Base-by-base conservation (phyloP, 179 eudicot genomes). In the Silene coronaria region DNA sequence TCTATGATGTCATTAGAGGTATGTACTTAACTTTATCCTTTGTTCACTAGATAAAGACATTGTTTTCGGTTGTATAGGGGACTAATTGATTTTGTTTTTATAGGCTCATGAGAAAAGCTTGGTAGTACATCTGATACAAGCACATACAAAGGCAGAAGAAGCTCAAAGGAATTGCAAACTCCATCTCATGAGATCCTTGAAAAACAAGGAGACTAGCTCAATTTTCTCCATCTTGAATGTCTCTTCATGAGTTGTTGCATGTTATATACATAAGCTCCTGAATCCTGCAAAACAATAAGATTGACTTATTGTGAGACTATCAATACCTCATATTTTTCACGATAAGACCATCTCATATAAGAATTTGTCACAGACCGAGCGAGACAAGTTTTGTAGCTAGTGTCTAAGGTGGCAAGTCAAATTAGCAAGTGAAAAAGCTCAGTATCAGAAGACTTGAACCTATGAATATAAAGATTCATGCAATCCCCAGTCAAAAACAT, bases 71-170 rank as follows among this genome's bases (percentile, higher is more conserved):
- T n/a, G n/a, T n/a, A n/a, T n/a, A n/a, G n/a, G n/a, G n/a, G n/a
- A n/a, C n/a, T n/a, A n/a, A n/a, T n/a, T n/a, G n/a, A n/a, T n/a
- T 6, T 22, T 58, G 32, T 67, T 4, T 4, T 23, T 75, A 53
- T 83, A 88, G 91, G 87, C 83, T 11, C 73, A 75, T 62, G 88
- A 88, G 79, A 81, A 77, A 71, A 86, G 88, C 77, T 82, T 88
- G 81, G 79, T 84, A 79, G 80, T 73, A 48, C 84, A 85, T 73
- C 45, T 80, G 4, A 24, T 86, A 24, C 91, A 88, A 78, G 80
- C 65, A 71, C 75, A 67, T 5, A 68, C 48, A 72, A 81, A 81
- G 79, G 55, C 63, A 74, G 80, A 72, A n/a, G 83, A 80, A 76
- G 77, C 30, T 13, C 80, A 77, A 23, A 81, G 55, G 67, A 81